phyloP scores from a whole-genome alignment of 2,329 filamentous ascomycete genomes.

The Colletotrichum sp. region DNA sequence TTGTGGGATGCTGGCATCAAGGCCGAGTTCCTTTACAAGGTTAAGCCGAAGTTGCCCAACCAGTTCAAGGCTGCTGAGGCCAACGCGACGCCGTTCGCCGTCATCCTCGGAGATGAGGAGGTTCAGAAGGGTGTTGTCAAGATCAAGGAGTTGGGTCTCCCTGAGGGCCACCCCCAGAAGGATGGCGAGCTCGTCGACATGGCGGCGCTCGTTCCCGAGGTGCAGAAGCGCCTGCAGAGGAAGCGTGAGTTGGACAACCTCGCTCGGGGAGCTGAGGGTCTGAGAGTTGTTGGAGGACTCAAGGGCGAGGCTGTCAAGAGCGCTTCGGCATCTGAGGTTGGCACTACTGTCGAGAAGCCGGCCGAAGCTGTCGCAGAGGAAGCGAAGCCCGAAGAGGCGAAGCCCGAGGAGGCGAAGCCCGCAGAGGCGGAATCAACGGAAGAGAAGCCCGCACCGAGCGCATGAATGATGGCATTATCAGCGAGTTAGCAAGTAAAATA shows the following conservation, averaged over 20 bases:
- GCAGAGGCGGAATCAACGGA: slow-evolving; percentile 4
- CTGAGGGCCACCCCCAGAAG: slow-evolving; percentile 87
- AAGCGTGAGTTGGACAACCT: slow-evolving; percentile 50
- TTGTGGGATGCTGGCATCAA: slow-evolving; percentile 91
- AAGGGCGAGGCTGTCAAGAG: slow-evolving; percentile 43
- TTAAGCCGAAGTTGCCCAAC: slow-evolving; percentile 84
- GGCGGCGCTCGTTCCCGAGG: slow-evolving; percentile 65
- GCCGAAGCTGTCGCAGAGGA: neutral
- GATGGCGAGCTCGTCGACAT: slow-evolving; percentile 79
- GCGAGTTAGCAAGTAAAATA: neutral
- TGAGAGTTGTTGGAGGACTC: slow-evolving; percentile 52
- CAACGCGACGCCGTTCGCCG: slow-evolving; percentile 79
- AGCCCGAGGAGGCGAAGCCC: neutral
- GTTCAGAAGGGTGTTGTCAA: slow-evolving; percentile 82
- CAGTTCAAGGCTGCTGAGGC: slow-evolving; percentile 92
- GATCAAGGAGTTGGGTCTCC: slow-evolving; percentile 79
- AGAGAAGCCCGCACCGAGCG: slow-evolving; percentile 18
- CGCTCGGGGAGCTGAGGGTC: slow-evolving; percentile 46
- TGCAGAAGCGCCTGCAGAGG: slow-evolving; percentile 53
- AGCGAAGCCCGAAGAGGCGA: neutral
- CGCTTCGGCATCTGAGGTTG: slow-evolving; percentile 23
- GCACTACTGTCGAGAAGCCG: slow-evolving; percentile 8
- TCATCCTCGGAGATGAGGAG: slow-evolving; percentile 93
- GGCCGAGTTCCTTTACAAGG: slow-evolving; percentile 89
- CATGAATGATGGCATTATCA: neutral